Evolutionary conservation across 768 basidiomycete species (phyloP).

Genomic region (Psilocybe subaeruginosa): DNA sequence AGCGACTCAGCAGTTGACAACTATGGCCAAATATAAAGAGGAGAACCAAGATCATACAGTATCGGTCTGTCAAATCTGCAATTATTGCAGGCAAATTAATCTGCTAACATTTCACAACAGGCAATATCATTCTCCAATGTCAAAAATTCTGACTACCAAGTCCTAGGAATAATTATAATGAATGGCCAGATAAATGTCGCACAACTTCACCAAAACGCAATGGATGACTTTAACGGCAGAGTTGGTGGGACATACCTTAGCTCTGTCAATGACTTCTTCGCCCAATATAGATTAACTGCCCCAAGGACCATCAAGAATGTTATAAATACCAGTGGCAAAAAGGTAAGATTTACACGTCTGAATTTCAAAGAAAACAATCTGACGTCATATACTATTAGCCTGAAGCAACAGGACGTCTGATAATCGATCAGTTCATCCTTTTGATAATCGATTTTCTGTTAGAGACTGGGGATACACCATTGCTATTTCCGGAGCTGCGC

Average conservation of each 20-base stretch:
- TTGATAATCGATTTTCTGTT: background rate
- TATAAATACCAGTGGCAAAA: background rate
- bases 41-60: background rate
- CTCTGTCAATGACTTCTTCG: too few relatives aligned
- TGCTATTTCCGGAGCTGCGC: background rate
- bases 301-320: too few relatives aligned
- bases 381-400: background rate
- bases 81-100: too few relatives aligned
- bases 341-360: background rate
- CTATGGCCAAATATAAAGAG: background rate
- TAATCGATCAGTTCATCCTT: background rate
- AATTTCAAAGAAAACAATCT: background rate
- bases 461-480: background rate
- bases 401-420: background rate
- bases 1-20: background rate
- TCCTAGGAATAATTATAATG: too few relatives aligned
- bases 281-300: too few relatives aligned
- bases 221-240: too few relatives aligned
- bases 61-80: background rate
- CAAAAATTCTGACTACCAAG: too few relatives aligned
- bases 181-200: too few relatives aligned
- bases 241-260: too few relatives aligned
- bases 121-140: too few relatives aligned
- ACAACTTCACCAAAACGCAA: too few relatives aligned
- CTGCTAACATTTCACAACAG: too few relatives aligned